A percentile compares a stretch with the other conserved stretches of the same genome.
These are phyloP conservation scores for Effrenium voratum DNA, from an alignment of 73 alveolate genomes.

Conservation along the genomic window DNA sequence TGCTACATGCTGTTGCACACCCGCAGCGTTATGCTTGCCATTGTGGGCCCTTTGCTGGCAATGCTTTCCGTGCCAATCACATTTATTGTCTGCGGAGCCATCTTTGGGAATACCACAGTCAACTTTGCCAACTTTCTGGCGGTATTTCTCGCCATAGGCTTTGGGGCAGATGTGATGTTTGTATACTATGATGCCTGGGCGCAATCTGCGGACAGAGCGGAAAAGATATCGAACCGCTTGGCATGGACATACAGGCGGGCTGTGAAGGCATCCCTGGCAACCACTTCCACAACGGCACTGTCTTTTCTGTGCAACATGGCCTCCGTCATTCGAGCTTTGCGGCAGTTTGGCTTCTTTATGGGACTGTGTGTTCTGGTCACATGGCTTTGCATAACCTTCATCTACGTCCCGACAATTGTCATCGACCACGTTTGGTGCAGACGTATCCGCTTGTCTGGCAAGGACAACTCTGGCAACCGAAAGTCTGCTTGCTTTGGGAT, in stretches of 20 bases:
- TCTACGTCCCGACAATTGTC: constrained; percentile 72
- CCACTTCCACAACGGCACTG: constrained; percentile 79
- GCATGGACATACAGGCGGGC: constrained; percentile 86
- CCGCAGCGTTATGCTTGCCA: constrained; percentile 35
- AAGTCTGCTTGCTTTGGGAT: not conserved
- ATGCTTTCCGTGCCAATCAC: constrained; percentile 73
- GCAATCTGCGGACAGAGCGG: constrained; percentile 13
- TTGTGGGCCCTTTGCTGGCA: constrained; percentile 80
- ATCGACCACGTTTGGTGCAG: constrained; percentile 62
- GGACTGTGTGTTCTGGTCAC: constrained; percentile 74
- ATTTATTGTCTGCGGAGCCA: constrained; percentile 43
- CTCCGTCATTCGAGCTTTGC: constrained; percentile 55
- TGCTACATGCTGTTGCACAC: constrained; percentile 79
- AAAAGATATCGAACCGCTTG: constrained; percentile 29
- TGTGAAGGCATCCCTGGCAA: constrained; percentile 69
- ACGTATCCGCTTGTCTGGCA: not conserved
- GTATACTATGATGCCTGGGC: constrained; percentile 74
- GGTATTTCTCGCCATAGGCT: constrained; percentile 76
- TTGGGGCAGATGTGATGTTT: constrained; percentile 90
- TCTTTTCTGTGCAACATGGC: constrained; percentile 88
- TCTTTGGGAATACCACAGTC: constrained; percentile 59
- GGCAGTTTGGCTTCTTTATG: constrained; percentile 90
- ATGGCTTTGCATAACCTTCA: constrained; percentile 53
- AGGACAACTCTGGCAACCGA: too few relatives aligned
- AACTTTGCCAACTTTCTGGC: constrained; percentile 85